phyloP scores from a whole-genome alignment of 2,329 filamentous ascomycete species.

The Fusarium nisikadoi region DNA sequence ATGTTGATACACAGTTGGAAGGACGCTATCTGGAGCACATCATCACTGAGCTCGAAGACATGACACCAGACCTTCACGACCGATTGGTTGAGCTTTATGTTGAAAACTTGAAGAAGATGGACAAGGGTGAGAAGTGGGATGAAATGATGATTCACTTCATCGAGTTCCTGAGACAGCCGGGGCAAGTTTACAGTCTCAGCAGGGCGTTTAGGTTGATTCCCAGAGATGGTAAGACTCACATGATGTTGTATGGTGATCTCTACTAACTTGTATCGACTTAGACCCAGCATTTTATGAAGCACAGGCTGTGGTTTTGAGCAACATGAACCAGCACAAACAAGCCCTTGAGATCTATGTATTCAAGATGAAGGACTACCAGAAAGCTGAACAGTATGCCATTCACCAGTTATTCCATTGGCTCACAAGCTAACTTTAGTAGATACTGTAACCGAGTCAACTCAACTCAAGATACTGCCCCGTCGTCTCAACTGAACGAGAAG shows the following conservation, averaged over 20 bases:
- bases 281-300: slow-evolving; percentile 89
- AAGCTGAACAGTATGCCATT: slow-evolving; percentile 85
- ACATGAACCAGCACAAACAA: slow-evolving; percentile 95
- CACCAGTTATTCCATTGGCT: background rate
- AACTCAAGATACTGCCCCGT: slow-evolving; percentile 58
- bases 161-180: slow-evolving; percentile 78
- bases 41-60: slow-evolving; percentile 85
- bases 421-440: slow-evolving; percentile 54
- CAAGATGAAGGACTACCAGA: slow-evolving; percentile 84
- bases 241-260: background rate
- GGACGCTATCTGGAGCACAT: slow-evolving; percentile 90
- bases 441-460: slow-evolving; percentile 91
- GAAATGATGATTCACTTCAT: slow-evolving; percentile 74
- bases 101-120: slow-evolving; percentile 64
- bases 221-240: slow-evolving; percentile 71
- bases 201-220: slow-evolving; percentile 83
- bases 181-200: slow-evolving; percentile 79
- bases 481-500: slow-evolving; percentile 50
- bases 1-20: slow-evolving; percentile 76
- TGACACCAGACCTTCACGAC: slow-evolving; percentile 88
- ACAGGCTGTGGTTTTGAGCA: slow-evolving; percentile 88
- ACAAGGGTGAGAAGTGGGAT: slow-evolving; percentile 62
- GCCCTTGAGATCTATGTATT: slow-evolving; percentile 98
- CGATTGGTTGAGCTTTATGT: slow-evolving; percentile 76
- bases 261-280: slow-evolving; percentile 49